Conservation (phyloP, 192 early-diverging fungal species). For the Chytriomyces hyalinus region DNA sequence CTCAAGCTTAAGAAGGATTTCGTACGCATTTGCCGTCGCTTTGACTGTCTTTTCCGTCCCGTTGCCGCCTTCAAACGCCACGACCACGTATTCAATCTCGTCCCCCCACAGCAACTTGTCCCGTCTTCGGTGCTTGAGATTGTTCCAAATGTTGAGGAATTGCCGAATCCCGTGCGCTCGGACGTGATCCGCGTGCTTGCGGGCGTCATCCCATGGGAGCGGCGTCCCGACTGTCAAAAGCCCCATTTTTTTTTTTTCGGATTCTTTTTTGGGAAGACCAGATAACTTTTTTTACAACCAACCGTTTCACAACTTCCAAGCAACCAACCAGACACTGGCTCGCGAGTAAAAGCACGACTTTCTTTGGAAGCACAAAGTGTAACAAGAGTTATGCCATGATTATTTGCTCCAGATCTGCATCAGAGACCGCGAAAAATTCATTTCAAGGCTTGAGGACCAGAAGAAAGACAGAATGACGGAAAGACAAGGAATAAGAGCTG, state of each 20-base stretch:
- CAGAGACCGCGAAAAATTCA: too few species aligned
- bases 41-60: conserved; percentile 66
- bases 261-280: background rate
- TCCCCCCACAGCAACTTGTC: conserved; percentile 94
- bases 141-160: conserved; percentile 86
- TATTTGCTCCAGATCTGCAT: too few species aligned
- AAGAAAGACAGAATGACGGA: too few species aligned
- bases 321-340: too few species aligned
- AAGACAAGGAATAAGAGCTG: too few species aligned
- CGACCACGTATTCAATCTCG: conserved; percentile 96
- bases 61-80: conserved; percentile 75
- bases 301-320: too few species aligned
- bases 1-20: conserved; percentile 75
- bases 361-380: too few species aligned
- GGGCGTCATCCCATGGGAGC: conserved; percentile 91
- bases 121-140: conserved; percentile 78
- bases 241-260: conserved; percentile 71
- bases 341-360: too few species aligned
- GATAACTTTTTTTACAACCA: too few species aligned
- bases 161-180: conserved; percentile 91
- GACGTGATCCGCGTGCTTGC: conserved; percentile 83
- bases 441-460: too few species aligned
- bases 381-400: too few species aligned
- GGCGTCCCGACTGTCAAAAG: conserved; percentile 95
- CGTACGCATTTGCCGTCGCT: conserved; percentile 74